Conservation (phyloP, 2,329 filamentous ascomycete species). For the Ceratocystis harringtonii region DNA sequence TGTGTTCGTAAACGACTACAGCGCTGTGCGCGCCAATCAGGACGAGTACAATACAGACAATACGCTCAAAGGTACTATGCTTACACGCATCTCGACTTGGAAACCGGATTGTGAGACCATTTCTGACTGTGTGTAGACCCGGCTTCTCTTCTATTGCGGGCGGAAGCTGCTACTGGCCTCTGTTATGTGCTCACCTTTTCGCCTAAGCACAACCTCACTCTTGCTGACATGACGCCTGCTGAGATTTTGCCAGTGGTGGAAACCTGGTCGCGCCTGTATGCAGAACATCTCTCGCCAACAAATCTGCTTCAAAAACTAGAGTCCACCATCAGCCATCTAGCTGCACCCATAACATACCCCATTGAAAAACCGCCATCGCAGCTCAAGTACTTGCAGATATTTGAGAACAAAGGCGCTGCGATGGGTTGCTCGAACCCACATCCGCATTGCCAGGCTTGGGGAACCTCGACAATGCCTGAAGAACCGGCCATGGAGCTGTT, state of each 20-base stretch:
- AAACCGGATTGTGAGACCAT: not conserved
- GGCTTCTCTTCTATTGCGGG: constrained; percentile 61
- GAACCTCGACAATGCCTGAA: constrained; percentile 77
- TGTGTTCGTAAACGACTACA: constrained; percentile 95
- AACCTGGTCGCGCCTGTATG: constrained; percentile 86
- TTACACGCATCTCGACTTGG: not conserved
- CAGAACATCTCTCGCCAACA: constrained; percentile 57
- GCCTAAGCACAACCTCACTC: constrained; percentile 73
- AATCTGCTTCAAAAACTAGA: constrained; percentile 42
- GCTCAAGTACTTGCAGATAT: constrained; percentile 88
- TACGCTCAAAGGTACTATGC: constrained; percentile 25
- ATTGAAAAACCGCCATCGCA: constrained; percentile 21
- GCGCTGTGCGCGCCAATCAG: constrained; percentile 88
- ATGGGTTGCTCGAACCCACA: constrained; percentile 99
- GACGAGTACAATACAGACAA: constrained; percentile 48
- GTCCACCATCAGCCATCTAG: constrained; percentile 27
- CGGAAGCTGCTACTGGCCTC: constrained; percentile 78
- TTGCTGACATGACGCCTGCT: constrained; percentile 67
- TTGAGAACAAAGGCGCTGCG: constrained; percentile 93
- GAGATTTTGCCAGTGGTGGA: constrained; percentile 73
- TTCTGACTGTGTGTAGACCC: constrained; percentile 37
- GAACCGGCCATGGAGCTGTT: constrained; percentile 68
- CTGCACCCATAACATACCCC: constrained; percentile 28
- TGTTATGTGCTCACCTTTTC: constrained; percentile 97
- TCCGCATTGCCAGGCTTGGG: constrained; percentile 94